phyloP scores from a whole-genome alignment of 1,284 basidiomycete species.

The Boletus semigastroideus region DNA sequence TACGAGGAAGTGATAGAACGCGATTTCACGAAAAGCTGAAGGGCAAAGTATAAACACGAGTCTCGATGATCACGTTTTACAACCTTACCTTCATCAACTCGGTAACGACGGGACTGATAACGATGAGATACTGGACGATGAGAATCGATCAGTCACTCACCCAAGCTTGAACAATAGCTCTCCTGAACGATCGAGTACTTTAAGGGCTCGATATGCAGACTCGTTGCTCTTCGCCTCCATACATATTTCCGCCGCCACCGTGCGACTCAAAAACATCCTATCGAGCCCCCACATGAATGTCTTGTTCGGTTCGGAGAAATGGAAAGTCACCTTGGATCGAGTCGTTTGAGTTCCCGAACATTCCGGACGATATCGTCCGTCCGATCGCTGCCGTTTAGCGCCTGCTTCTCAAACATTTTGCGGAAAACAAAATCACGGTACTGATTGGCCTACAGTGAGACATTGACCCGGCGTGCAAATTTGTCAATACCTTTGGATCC shows the following conservation, averaged over 20 bases:
- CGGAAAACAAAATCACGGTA: constrained; percentile 80
- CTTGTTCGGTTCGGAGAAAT: constrained; percentile 1
- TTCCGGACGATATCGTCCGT: constrained; percentile 65
- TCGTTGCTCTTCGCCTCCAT: constrained; percentile 74
- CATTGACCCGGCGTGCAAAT: constrained; percentile 2
- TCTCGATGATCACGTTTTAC: not conserved
- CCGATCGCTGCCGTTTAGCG: constrained; percentile 47
- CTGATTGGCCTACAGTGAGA: constrained; percentile 38
- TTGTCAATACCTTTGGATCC: constrained; percentile 59
- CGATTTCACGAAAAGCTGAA: constrained; percentile 64
- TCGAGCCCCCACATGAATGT: constrained; percentile 9
- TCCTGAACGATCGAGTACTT: constrained; percentile 59
- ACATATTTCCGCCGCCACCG: constrained; percentile 74
- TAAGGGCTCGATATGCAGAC: constrained; percentile 63
- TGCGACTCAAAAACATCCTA: constrained; percentile 77
- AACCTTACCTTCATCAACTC: constrained; percentile 58
- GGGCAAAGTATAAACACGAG: constrained; percentile 11
- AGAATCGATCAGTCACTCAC: constrained; percentile 36
- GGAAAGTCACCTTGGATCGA: constrained; percentile 55
- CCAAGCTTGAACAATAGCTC: constrained; percentile 59
- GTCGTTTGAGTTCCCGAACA: constrained; percentile 62
- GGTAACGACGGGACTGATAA: constrained; percentile 49
- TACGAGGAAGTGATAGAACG: constrained; percentile 56
- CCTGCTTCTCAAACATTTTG: constrained; percentile 72
- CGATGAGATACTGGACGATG: constrained; percentile 11